Evolutionary conservation across 2,329 filamentous ascomycete genomes (phyloP).

Genomic region (Trichoderma sp.): DNA sequence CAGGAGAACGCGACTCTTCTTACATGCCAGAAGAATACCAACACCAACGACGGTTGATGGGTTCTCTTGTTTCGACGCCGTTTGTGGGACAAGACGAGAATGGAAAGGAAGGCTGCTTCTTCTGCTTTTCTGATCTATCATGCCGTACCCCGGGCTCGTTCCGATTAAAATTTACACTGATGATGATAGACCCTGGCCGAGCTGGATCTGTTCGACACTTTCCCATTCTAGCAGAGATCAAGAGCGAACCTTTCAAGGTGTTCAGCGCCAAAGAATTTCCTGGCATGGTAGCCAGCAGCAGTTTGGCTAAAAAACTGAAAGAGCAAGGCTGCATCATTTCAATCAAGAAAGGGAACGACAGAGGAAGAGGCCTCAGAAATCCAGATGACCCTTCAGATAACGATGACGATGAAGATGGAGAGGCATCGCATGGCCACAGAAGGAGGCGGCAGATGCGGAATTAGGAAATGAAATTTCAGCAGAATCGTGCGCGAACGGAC

Average conservation of each 20-base stretch:
- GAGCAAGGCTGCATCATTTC: slow-evolving; percentile 81
- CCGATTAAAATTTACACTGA: slow-evolving; percentile 71
- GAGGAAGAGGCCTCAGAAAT: slow-evolving; percentile 22
- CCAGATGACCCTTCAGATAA: slow-evolving; percentile 27
- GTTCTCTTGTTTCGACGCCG: slow-evolving; percentile 73
- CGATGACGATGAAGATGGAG: slow-evolving; percentile 28
- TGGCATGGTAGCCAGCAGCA: slow-evolving; percentile 77
- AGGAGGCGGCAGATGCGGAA: slow-evolving; percentile 26
- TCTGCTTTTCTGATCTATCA: slow-evolving; percentile 81
- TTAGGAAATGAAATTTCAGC: slow-evolving; percentile 23
- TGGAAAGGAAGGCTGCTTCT: slow-evolving; percentile 75
- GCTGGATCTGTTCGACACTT: slow-evolving; percentile 50
- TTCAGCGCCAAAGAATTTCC: slow-evolving; percentile 86
- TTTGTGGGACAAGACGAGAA: slow-evolving; percentile 76
- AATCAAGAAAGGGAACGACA: slow-evolving; percentile 74
- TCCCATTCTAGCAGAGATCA: slow-evolving; percentile 53
- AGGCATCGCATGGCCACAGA: slow-evolving; percentile 23
- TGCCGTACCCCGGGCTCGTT: slow-evolving; percentile 78
- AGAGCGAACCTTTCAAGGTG: slow-evolving; percentile 74
- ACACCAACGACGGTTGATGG: slow-evolving; percentile 76
- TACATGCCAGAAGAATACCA: slow-evolving; percentile 71
- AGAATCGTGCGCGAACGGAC: neutral
- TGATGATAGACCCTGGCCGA: slow-evolving; percentile 66
- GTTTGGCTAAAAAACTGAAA: slow-evolving; percentile 71
- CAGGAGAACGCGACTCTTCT: slow-evolving; percentile 67